Percentiles rank a stretch among this genome's conserved stretches.
phyloP scores from a whole-genome alignment of 2,329 filamentous ascomycete genomes.

The Pseudopithomyces chartarum region DNA sequence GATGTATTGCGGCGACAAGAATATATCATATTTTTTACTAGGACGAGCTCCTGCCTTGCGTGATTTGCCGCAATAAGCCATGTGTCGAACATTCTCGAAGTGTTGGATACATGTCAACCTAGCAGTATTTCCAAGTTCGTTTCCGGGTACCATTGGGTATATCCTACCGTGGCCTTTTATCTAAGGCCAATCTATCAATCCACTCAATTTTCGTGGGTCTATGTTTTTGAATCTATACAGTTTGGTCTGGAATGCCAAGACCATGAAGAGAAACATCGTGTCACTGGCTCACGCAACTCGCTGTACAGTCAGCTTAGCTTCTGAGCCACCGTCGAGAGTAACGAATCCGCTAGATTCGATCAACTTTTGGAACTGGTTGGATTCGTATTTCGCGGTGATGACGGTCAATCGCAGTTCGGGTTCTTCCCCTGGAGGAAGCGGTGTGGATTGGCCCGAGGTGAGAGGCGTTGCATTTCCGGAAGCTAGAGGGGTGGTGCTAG shows the following conservation, averaged over 20 bases:
- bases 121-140: no score
- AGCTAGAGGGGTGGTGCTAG: slow-evolving; percentile 22
- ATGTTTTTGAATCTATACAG: not conserved
- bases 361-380: slow-evolving; percentile 76
- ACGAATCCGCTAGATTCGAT: slow-evolving; percentile 62
- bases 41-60: no score
- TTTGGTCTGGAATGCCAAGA: not conserved
- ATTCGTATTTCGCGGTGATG: slow-evolving; percentile 74
- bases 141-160: no score
- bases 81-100: no score
- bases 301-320: slow-evolving; percentile 28
- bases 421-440: slow-evolving; percentile 56
- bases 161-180: no score
- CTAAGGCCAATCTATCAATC: no score
- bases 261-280: not conserved
- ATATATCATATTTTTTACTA: no score
- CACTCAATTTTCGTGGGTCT: no score
- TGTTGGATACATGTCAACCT: no score
- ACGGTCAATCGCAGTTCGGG: slow-evolving; percentile 72
- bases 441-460: slow-evolving; percentile 27
- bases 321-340: slow-evolving; percentile 26
- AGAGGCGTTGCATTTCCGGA: slow-evolving; percentile 27
- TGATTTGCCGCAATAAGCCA: no score
- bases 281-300: slow-evolving; percentile 12
- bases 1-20: no score